Evolutionary conservation across 208 protist genomes (phyloP).

Genomic region (Angomonas deanei): DNA sequence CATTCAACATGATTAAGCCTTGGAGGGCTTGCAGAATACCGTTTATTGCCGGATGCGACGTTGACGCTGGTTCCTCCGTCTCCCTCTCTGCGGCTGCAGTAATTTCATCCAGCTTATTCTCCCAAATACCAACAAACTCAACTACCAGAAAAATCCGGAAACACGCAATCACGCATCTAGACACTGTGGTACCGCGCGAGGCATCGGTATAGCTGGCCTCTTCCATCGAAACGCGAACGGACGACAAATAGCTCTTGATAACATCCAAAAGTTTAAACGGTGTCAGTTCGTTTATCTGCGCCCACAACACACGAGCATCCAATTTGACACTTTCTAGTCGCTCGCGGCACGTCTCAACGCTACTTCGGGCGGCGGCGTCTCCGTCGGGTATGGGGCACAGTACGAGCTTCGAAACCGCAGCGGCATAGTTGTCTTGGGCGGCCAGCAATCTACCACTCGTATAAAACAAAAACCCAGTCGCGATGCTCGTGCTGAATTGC

Average conservation of each 20-base stretch:
- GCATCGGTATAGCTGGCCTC: neutral
- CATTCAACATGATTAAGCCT: slow-evolving; percentile 21
- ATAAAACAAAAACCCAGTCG: slow-evolving; percentile 35
- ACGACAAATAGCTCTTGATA: slow-evolving; percentile 30
- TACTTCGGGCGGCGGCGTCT: neutral
- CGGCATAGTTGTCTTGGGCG: slow-evolving; percentile 60
- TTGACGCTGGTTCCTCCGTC: slow-evolving; percentile 1
- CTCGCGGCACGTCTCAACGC: slow-evolving; percentile 4
- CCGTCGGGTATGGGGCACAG: neutral
- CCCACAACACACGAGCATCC: slow-evolving; percentile 26
- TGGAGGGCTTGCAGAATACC: slow-evolving; percentile 16
- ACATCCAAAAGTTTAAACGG: slow-evolving; percentile 48
- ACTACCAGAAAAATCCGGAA: slow-evolving; percentile 59
- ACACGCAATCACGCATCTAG: slow-evolving; percentile 51
- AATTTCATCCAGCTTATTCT: slow-evolving; percentile 1
- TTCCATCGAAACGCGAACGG: slow-evolving; percentile 15
- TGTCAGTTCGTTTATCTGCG: slow-evolving; percentile 25
- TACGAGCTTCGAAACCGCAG: slow-evolving; percentile 21
- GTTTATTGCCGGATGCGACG: slow-evolving; percentile 10
- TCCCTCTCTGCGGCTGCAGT: neutral
- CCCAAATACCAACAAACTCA: slow-evolving; percentile 13
- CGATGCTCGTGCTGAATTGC: slow-evolving; percentile 21
- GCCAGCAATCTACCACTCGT: slow-evolving; percentile 50
- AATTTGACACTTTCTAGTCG: slow-evolving; percentile 11
- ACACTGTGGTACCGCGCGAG: slow-evolving; percentile 32